These are phyloP conservation scores for Suhomyces sp. DNA, from an alignment of 805 yeast species.

Conservation along the genomic window DNA sequence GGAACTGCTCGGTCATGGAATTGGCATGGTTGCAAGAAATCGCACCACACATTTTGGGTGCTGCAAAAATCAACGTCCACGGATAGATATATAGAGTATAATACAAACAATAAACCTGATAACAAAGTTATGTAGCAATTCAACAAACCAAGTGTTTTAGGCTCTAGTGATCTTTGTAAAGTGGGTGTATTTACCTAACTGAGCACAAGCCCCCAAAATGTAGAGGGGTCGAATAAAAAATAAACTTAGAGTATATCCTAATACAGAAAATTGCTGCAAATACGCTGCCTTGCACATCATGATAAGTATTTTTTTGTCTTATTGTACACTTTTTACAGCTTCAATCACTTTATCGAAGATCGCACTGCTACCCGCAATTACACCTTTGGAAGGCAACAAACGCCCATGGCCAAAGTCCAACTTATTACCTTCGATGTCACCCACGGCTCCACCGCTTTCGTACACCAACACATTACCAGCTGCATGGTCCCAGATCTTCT, in stretches of 20 bases:
- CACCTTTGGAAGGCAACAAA: slow-evolving; percentile 78
- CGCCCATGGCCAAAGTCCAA: slow-evolving; percentile 88
- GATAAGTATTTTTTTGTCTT: background rate
- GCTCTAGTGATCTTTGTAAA: too few species aligned
- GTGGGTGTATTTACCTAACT: background rate
- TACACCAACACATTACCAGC: slow-evolving; percentile 84
- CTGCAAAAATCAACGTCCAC: slow-evolving; percentile 27
- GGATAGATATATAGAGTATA: slow-evolving; percentile 11
- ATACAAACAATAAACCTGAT: background rate
- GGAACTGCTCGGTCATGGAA: slow-evolving; percentile 80
- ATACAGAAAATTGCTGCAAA: background rate
- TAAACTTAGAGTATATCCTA: background rate
- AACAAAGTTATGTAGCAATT: background rate
- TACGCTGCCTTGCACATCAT: background rate
- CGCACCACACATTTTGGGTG: slow-evolving; percentile 62
- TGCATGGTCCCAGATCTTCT: slow-evolving; percentile 99
- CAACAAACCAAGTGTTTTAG: background rate
- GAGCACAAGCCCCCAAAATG: background rate
- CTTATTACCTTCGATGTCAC: slow-evolving; percentile 73
- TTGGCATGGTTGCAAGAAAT: slow-evolving; percentile 82
- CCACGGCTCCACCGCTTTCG: slow-evolving; percentile 90
- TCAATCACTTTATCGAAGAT: slow-evolving; percentile 50
- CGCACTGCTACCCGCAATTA: slow-evolving; percentile 70
- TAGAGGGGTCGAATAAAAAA: too few species aligned
- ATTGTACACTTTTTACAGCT: slow-evolving; percentile 37